phyloP scores from a whole-genome alignment of 1,284 basidiomycete genomes.

The Fomitopsis schrenkii region DNA sequence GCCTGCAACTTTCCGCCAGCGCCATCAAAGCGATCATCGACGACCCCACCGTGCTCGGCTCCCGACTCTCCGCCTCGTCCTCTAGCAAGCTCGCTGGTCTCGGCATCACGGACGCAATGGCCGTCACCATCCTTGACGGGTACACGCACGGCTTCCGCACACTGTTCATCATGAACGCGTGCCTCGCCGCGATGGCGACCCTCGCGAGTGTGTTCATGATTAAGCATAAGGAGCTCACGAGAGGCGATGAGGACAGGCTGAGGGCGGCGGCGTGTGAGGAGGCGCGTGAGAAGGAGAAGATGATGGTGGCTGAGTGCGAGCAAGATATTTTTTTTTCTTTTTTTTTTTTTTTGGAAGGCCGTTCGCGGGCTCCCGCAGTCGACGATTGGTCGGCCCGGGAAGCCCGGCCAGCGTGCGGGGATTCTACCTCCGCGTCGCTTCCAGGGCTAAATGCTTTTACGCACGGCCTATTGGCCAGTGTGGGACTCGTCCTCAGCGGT shows the following conservation, averaged over 20 bases:
- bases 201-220: conserved; percentile 53
- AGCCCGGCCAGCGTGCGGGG: too few species aligned
- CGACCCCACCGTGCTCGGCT: conserved; percentile 44
- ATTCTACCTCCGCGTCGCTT: too few species aligned
- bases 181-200: conserved; percentile 40
- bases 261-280: conserved; percentile 29
- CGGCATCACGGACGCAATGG: conserved; percentile 34
- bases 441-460: too few species aligned
- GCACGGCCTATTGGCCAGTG: too few species aligned
- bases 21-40: conserved; percentile 41
- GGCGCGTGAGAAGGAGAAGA: neutral
- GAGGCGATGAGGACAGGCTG: conserved; percentile 49
- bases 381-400: too few species aligned
- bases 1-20: conserved; percentile 30
- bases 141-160: conserved; percentile 54
- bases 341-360: too few species aligned
- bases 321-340: too few species aligned
- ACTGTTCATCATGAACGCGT: conserved; percentile 56
- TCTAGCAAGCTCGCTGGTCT: conserved; percentile 25
- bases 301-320: neutral
- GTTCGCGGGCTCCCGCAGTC: too few species aligned
- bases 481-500: too few species aligned
- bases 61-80: conserved; percentile 25
- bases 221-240: conserved; percentile 50
- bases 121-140: conserved; percentile 44